These are phyloP conservation scores for Dysphania ambrosioides DNA, from an alignment of 148 eudicot genomes.

Conservation along the genomic window DNA sequence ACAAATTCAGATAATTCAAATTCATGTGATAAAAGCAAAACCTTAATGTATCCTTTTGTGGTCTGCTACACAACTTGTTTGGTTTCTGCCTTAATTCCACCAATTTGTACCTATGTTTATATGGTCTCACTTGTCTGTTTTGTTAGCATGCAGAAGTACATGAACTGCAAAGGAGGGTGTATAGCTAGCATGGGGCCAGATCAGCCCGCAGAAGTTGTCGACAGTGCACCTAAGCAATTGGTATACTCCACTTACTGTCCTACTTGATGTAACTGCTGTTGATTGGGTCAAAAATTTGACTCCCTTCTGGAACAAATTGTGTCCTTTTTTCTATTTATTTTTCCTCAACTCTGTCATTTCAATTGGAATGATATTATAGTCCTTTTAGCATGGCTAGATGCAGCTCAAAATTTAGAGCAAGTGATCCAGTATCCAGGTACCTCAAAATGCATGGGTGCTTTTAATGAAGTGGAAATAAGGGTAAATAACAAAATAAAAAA, in stretches of 20 bases:
- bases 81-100: neutral
- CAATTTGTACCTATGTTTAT: slow-evolving; percentile 10
- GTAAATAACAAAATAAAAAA: neutral
- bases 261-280: neutral
- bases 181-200: slow-evolving; percentile 83
- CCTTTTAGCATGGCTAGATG: neutral
- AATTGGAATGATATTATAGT: neutral
- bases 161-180: slow-evolving; percentile 88
- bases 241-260: slow-evolving; percentile 33
- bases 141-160: slow-evolving; percentile 69
- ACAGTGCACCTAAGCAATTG: slow-evolving; percentile 81
- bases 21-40: too few relatives aligned
- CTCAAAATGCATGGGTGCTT: neutral
- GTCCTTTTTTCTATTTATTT: neutral
- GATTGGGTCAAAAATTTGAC: neutral
- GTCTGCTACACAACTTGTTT: neutral
- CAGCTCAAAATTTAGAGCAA: neutral
- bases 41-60: neutral
- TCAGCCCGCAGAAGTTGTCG: slow-evolving; percentile 98
- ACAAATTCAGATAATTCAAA: too few relatives aligned
- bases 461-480: neutral
- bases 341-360: neutral
- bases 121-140: slow-evolving; percentile 15
- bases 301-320: neutral
- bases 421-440: neutral